Evolutionary conservation across 2,329 filamentous ascomycete genomes (phyloP), one percentile per base, ranked within the genome.

Genomic region (Helminthosporium solani): DNA sequence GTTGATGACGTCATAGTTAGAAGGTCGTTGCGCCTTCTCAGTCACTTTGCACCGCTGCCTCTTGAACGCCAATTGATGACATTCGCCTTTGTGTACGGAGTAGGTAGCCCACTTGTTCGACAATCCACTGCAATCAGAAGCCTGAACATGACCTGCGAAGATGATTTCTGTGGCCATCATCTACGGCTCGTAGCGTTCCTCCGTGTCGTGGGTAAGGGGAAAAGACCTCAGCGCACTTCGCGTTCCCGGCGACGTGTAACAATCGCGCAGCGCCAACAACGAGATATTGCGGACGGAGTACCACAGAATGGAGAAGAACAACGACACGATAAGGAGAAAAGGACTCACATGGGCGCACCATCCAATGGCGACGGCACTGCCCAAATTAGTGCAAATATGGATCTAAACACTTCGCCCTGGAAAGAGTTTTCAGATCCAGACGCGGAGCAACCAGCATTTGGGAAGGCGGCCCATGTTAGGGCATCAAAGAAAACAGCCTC

Each of bases 101-200:
- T n/a, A n/a, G n/a, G n/a, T n/a, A n/a, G n/a, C n/a, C n/a, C n/a
- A n/a, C n/a, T n/a, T n/a, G n/a, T n/a, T n/a, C n/a, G n/a, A n/a
- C n/a, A n/a, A n/a, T n/a, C n/a, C n/a, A n/a, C n/a, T n/a, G n/a
- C n/a, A n/a, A n/a, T n/a, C n/a, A n/a, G 5, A 25, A 9, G 23
- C 23, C 9, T 25, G 20, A 37, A 14, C 9, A 65, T 65, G 60
- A 15, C 51, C 18, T 47, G 57, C 31, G 50, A 55, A 43, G 51
- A 49, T 21, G 54, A 60, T 33, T 68, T 67, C 28, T 50, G 41
- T 7, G 57, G 49, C n/a, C 52, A 59, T 23, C 52, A 47, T 16
- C 52, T 68, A 11, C 60, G 64, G 28, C 42, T 65, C 20, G 40
- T 49, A 14, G 50, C 52, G 1, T 64, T 65, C 25, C 58, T 68